Percentiles rank a stretch among this genome's conserved stretches.
Evolutionary conservation across 2,329 filamentous ascomycete genomes (phyloP).

Genomic region (Tothia fuscella): DNA sequence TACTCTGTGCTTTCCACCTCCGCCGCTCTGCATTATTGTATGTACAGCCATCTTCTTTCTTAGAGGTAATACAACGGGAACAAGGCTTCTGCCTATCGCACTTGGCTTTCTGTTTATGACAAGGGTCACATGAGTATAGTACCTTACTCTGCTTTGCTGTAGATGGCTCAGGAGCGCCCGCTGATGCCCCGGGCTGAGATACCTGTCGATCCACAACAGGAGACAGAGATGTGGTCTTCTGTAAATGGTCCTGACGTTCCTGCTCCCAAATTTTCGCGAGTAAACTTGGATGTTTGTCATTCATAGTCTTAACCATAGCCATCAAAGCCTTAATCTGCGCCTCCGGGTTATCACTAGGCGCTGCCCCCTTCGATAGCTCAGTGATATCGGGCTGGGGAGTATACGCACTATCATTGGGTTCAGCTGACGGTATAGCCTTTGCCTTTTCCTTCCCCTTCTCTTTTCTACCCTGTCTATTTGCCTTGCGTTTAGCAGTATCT

Average conservation of each 20-base stretch:
- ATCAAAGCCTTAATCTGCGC: conserved; percentile 43
- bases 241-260: conserved; percentile 30
- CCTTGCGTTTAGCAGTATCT: conserved; percentile 13
- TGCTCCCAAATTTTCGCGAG: conserved; percentile 46
- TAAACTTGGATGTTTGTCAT: conserved; percentile 41
- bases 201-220: no score
- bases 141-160: no score
- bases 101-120: no score
- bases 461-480: conserved; percentile 15
- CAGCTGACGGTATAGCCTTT: conserved; percentile 16
- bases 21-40: no score
- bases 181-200: no score
- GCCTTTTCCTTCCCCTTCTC: conserved; percentile 10
- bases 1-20: no score
- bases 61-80: no score
- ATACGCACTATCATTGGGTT: neutral
- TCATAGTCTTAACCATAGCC: conserved; percentile 46
- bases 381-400: neutral
- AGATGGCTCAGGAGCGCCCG: no score
- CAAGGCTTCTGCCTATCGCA: no score
- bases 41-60: no score
- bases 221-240: neutral
- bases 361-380: neutral
- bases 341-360: conserved; percentile 29
- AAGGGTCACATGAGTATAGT: no score